phyloP scores from a whole-genome alignment of 805 yeast genomes.

The Kazachstania viticola region DNA sequence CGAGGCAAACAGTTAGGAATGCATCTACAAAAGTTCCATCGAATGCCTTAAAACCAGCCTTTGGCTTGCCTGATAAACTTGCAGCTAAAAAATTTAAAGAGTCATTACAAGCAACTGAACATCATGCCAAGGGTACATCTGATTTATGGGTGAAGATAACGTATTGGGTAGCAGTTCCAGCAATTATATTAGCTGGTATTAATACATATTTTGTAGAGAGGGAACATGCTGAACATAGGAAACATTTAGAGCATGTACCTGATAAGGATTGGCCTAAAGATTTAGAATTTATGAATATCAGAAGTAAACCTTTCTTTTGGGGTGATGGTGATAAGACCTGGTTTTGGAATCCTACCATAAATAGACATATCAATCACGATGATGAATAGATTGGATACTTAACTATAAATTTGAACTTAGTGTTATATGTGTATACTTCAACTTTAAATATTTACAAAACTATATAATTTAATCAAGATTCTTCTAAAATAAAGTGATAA shows the following conservation, averaged over 20 bases:
- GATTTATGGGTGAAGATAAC: constrained; percentile 80
- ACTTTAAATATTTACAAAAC: too few species aligned
- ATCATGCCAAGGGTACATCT: constrained; percentile 73
- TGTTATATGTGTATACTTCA: too few species aligned
- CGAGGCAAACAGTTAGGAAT: constrained; percentile 17
- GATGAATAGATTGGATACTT: constrained; percentile 7
- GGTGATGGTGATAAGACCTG: constrained; percentile 96
- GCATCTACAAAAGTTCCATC: constrained; percentile 22
- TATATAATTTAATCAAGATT: too few species aligned
- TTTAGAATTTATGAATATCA: constrained; percentile 84
- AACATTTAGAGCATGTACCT: constrained; percentile 51
- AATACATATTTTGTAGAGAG: constrained; percentile 74
- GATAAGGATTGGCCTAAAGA: constrained; percentile 91
- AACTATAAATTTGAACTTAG: too few species aligned
- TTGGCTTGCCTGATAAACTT: constrained; percentile 33
- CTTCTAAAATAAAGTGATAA: too few species aligned
- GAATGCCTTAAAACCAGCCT: constrained; percentile 38
- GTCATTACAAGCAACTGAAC: constrained; percentile 49
- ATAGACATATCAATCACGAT: constrained; percentile 60
- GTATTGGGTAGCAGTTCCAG: constrained; percentile 70
- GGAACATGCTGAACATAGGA: constrained; percentile 86
- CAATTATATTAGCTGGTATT: constrained; percentile 60
- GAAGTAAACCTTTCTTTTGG: constrained; percentile 89
- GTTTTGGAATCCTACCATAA: constrained; percentile 90
- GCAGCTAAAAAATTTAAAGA: constrained; percentile 64